phyloP scores from a whole-genome alignment of 176 grass and related monocot genomes.

The Raddia distichophylla region DNA sequence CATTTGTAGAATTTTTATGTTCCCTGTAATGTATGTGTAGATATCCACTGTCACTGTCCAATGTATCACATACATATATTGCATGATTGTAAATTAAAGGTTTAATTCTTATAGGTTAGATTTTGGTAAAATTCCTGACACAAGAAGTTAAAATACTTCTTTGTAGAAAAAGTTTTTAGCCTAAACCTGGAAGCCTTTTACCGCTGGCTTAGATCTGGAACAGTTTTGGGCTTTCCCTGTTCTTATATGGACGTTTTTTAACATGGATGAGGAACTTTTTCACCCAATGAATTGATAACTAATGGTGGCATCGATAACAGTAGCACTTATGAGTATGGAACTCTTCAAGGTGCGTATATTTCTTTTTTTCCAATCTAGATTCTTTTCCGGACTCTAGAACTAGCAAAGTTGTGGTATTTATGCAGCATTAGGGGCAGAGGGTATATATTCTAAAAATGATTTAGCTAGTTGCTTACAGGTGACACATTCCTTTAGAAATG shows the following conservation, averaged over 20 bases:
- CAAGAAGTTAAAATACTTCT: background rate
- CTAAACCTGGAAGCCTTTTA: background rate
- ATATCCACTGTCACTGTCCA: background rate
- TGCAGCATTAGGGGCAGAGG: background rate
- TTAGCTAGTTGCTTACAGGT: background rate
- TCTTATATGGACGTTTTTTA: background rate
- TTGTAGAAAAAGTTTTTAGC: background rate
- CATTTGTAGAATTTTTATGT: background rate
- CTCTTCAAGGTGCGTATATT: background rate
- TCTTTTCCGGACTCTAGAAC: background rate
- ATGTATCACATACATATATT: slow-evolving; percentile 11
- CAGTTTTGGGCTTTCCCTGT: slow-evolving; percentile 1
- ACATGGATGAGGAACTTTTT: slow-evolving; percentile 11
- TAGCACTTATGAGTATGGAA: background rate
- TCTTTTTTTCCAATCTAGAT: background rate
- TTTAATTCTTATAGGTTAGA: slow-evolving; percentile 3
- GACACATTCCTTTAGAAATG: background rate
- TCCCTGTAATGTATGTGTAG: slow-evolving; percentile 24
- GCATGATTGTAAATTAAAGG: slow-evolving; percentile 3
- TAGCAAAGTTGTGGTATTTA: slow-evolving; percentile 11
- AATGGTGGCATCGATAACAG: background rate
- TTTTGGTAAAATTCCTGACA: background rate
- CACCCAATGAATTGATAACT: background rate
- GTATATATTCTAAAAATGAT: background rate
- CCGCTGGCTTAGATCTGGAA: background rate